phyloP scores from a whole-genome alignment of 2,329 filamentous ascomycete genomes.

The Lachnellula hyalina region DNA sequence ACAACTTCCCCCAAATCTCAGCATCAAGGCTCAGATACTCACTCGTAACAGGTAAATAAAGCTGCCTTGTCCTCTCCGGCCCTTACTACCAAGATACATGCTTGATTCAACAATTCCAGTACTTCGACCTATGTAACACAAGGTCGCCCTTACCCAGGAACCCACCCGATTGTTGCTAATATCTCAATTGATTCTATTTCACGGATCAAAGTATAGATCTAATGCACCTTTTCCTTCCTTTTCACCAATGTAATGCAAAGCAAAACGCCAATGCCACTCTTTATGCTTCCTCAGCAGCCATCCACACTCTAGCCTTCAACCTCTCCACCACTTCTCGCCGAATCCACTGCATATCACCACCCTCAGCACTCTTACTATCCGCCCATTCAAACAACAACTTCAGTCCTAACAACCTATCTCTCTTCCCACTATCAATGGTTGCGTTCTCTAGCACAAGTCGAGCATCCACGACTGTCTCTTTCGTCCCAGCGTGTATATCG shows the following conservation, averaged over 20 bases:
- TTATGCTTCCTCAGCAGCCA: constrained; percentile 21
- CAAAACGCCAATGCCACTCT: neutral
- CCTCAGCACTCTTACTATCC: constrained; percentile 41
- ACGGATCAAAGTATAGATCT: neutral
- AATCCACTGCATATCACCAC: constrained; percentile 45
- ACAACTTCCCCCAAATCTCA: too few species aligned
- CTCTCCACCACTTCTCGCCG: constrained; percentile 50
- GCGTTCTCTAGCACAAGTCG: constrained; percentile 51
- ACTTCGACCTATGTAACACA: too few species aligned
- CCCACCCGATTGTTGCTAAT: too few species aligned
- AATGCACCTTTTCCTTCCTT: neutral
- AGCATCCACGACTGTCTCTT: constrained; percentile 57
- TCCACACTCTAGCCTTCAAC: constrained; percentile 47
- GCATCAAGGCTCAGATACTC: too few species aligned
- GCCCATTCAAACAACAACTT: constrained; percentile 62
- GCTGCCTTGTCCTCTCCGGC: too few species aligned
- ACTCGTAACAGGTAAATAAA: too few species aligned
- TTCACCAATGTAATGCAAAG: neutral
- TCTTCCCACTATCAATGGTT: constrained; percentile 41
- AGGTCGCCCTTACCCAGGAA: too few species aligned
- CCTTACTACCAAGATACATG: too few species aligned
- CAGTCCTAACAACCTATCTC: constrained; percentile 57
- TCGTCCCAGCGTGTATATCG: constrained; percentile 44
- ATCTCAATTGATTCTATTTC: neutral
- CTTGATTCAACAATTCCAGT: too few species aligned